Percentiles rank a stretch among this genome's conserved stretches.
phyloP scores from a whole-genome alignment of 805 yeast species.

The Zygosaccharomyces rouxii region DNA sequence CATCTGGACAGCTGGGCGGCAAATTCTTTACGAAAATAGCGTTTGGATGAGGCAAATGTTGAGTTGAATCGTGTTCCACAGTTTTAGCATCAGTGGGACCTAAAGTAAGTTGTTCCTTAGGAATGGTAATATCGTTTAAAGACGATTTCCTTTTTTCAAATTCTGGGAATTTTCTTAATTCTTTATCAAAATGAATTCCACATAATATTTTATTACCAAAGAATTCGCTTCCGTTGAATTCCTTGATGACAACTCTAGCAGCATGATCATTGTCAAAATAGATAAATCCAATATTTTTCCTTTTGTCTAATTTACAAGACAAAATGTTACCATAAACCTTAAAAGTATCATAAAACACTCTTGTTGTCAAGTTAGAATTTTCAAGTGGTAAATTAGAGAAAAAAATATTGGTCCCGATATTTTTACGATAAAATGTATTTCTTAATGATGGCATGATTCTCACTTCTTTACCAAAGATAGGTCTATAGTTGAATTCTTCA shows the following conservation, averaged over 20 bases:
- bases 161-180: constrained; percentile 32
- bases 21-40: constrained; percentile 36
- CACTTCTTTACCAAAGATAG: constrained; percentile 41
- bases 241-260: constrained; percentile 37
- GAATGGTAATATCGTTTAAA: constrained; percentile 25
- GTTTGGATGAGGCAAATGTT: constrained; percentile 27
- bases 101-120: constrained; percentile 20
- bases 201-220: constrained; percentile 36
- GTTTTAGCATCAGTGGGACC: constrained; percentile 5
- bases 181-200: constrained; percentile 41
- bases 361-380: constrained; percentile 36
- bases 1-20: constrained; percentile 31
- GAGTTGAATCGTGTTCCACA: constrained; percentile 5
- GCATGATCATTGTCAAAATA: constrained; percentile 34
- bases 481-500: constrained; percentile 51
- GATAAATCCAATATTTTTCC: constrained; percentile 40
- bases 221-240: constrained; percentile 28
- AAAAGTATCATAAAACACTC: constrained; percentile 47
- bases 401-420: constrained; percentile 49
- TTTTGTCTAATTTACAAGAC: constrained; percentile 39
- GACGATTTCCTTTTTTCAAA: constrained; percentile 29
- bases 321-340: constrained; percentile 43
- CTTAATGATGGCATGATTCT: constrained; percentile 55
- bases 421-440: constrained; percentile 39
- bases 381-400: constrained; percentile 42